Evolutionary conservation across 495 filamentous ascomycete genomes (phyloP), one percentile per base, ranked within the genome.

Genomic region (Extremus antarcticus): DNA sequence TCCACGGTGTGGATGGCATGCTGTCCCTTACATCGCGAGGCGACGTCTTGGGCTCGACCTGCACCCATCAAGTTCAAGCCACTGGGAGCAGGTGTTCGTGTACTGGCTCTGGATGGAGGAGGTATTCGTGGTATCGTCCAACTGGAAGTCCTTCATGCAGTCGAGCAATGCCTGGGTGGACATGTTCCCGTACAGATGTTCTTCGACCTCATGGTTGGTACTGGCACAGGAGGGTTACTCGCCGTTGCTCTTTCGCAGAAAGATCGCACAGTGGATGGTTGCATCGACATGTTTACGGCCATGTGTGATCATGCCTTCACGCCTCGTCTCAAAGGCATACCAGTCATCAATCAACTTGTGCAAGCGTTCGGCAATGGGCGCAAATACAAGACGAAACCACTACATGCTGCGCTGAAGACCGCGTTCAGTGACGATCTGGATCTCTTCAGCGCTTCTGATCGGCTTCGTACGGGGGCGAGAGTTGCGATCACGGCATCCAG

Each of bases 71-170:
- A 25, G 21, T 61, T 60, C 57, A 57, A 54, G 40, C 61, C 61
- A 1, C 22, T 23, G 4, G 45, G 54, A 11, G 61, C 61, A 8
- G 57, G 61, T 38, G 55, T 63, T 74, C 66, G 80, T 19, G 65
- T 82, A 38, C 70, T 84, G 8, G 73, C 69, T 43, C 65, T 86
- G 19, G 80, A 85, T 61, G 79, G 81, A 19, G 63, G 63, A 19
- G 63, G 63, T 15, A 54, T 65, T 16, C 55, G 59, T 24, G 63
- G 60, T 23, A 61, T 65, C 17, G 63, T 60, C 10, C 62, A 65
- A 38, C 54, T 65, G 13, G 63, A 63, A 25, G 53, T 61, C 19
- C 61, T 65, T 2, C 56, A 48, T 4, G 53, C 53, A 25, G 56
- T 65, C 43, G 63, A 65, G 45, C 41, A 43, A 25, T 35, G 43